Conservation (phyloP, 305 asterid genomes). For the Fraxinus albicans region DNA sequence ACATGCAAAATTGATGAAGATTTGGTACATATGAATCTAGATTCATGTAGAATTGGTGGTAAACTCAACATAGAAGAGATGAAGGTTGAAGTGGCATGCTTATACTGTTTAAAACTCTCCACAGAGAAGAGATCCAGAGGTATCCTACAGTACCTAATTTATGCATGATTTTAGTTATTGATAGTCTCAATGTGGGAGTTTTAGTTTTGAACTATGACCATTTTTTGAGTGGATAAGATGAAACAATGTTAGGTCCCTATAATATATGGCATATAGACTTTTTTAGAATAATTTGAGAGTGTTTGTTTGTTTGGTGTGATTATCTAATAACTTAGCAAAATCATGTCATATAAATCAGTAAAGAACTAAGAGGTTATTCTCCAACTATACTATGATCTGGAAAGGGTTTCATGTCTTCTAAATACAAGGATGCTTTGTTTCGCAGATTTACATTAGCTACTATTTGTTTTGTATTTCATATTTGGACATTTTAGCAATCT, state of each 20-base stretch:
- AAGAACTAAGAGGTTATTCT: background rate
- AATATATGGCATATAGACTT: slow-evolving; percentile 4
- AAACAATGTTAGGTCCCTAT: background rate
- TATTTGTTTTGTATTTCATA: background rate
- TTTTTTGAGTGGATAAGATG: slow-evolving; percentile 8
- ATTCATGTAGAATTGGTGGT: slow-evolving; percentile 41
- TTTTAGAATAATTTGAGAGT: background rate
- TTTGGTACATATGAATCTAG: slow-evolving; percentile 49
- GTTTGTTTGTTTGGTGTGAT: background rate
- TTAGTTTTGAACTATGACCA: background rate
- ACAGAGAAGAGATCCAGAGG: slow-evolving; percentile 78
- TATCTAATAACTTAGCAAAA: background rate
- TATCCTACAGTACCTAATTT: slow-evolving; percentile 27
- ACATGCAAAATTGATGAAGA: slow-evolving; percentile 61
- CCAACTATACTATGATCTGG: background rate
- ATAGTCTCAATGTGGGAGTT: background rate
- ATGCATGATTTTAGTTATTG: slow-evolving; percentile 10
- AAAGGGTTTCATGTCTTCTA: background rate
- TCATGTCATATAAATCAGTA: background rate
- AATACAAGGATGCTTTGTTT: background rate
- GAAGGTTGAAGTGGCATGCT: slow-evolving; percentile 85
- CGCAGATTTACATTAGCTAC: background rate
- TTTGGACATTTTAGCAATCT: background rate
- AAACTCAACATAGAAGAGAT: slow-evolving; percentile 62
- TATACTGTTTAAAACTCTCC: slow-evolving; percentile 67